These are phyloP conservation scores for Nakazawaea molendinolei DNA, from an alignment of 805 yeast genomes.

Conservation along the genomic window DNA sequence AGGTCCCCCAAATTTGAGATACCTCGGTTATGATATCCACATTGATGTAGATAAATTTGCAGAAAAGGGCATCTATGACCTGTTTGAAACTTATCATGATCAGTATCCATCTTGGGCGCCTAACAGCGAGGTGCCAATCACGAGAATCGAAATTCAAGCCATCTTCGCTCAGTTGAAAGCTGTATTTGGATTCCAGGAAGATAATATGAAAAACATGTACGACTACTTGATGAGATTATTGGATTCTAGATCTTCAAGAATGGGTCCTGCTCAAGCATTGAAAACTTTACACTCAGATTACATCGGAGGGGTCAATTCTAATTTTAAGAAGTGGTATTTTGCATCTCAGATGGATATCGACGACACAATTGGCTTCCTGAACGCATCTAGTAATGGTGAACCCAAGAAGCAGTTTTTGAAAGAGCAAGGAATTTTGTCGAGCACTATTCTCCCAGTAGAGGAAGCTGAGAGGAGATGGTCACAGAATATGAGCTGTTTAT, in stretches of 20 bases:
- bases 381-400: conserved; percentile 21
- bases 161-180: conserved; percentile 45
- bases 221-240: conserved; percentile 51
- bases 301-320: conserved; percentile 64
- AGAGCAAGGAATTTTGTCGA: conserved; percentile 7
- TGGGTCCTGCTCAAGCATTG: conserved; percentile 50
- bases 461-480: conserved; percentile 48
- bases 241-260: conserved; percentile 65
- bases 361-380: conserved; percentile 35
- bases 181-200: conserved; percentile 64
- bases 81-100: conserved; percentile 37
- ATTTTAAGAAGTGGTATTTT: conserved; percentile 72
- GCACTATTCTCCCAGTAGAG: conserved; percentile 21
- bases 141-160: conserved; percentile 46
- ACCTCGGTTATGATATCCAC: conserved; percentile 15
- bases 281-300: conserved; percentile 64
- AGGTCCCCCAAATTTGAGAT: conserved; percentile 24
- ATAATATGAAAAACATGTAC: conserved; percentile 59
- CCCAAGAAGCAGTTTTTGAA: conserved; percentile 14
- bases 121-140: conserved; percentile 36
- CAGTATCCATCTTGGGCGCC: conserved; percentile 52
- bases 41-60: conserved; percentile 30
- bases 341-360: conserved; percentile 64
- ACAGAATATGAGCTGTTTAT: conserved; percentile 38
- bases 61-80: conserved; percentile 34